phyloP scores from a whole-genome alignment of 805 yeast species.

The Yamadazyma akitaensis region DNA sequence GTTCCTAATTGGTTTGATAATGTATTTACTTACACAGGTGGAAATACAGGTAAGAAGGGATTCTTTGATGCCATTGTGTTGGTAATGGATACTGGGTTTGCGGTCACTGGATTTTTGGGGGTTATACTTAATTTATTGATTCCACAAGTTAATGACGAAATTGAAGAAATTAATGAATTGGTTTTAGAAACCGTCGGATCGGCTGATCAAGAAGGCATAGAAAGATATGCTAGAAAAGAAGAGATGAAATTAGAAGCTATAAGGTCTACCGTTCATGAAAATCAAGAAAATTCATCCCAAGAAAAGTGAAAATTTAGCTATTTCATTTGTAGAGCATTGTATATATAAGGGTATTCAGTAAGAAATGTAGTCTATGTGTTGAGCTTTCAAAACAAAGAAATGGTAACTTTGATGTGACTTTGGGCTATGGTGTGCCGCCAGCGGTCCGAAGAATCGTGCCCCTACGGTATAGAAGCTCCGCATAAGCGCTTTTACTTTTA shows the following conservation, averaged over 20 bases:
- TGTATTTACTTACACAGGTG: conserved; percentile 66
- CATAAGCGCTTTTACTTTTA: too few species aligned
- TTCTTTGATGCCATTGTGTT: conserved; percentile 65
- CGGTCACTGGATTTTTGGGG: conserved; percentile 64
- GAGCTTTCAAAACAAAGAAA: too few species aligned
- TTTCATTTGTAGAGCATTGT: background rate
- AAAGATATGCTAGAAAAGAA: conserved; percentile 30
- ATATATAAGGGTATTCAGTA: background rate
- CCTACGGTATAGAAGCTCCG: too few species aligned
- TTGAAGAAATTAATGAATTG: conserved; percentile 45
- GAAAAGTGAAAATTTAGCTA: background rate
- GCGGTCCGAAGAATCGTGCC: background rate
- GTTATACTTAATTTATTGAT: conserved; percentile 58
- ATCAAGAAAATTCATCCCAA: conserved; percentile 4
- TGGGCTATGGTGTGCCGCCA: background rate
- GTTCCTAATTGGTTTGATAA: conserved; percentile 62
- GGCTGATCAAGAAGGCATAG: conserved; percentile 36
- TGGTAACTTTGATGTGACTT: too few species aligned
- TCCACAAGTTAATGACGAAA: conserved; percentile 54
- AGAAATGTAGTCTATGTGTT: too few species aligned
- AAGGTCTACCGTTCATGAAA: conserved; percentile 12
- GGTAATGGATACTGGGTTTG: conserved; percentile 72
- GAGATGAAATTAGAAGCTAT: conserved; percentile 25
- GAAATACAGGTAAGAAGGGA: conserved; percentile 53
- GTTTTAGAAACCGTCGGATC: conserved; percentile 42